These are phyloP conservation scores for Talaromyces atroroseus DNA, from an alignment of 2,329 filamentous ascomycete species.

Conservation along the genomic window DNA sequence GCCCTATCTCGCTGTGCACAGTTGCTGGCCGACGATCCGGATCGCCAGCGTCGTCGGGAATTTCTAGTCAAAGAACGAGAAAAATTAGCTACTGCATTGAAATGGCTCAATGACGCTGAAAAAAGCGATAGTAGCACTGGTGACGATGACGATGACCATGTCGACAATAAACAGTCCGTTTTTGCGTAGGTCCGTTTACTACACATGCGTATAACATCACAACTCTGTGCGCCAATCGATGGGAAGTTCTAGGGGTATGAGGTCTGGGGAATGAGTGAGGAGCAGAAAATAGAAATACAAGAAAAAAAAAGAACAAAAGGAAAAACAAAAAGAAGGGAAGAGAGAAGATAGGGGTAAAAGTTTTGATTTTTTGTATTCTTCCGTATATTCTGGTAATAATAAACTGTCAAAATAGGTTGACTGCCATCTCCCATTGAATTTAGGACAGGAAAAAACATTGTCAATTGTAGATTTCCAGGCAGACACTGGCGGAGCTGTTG, in stretches of 20 bases:
- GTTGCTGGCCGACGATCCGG: constrained; percentile 34
- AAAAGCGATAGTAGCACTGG: neutral
- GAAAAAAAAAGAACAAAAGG: neutral
- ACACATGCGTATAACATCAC: neutral
- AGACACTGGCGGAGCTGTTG: neutral
- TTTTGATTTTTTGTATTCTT: neutral
- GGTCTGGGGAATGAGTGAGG: neutral
- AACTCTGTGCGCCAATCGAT: neutral
- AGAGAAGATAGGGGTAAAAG: neutral
- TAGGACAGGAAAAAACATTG: too few species aligned
- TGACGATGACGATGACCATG: neutral
- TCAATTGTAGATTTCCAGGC: neutral
- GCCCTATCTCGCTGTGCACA: constrained; percentile 30
- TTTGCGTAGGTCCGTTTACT: neutral
- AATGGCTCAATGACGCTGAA: constrained; percentile 23
- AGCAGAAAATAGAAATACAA: neutral
- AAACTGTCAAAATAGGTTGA: neutral
- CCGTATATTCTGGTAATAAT: neutral
- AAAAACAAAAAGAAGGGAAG: neutral
- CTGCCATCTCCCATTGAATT: neutral
- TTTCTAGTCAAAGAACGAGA: constrained; percentile 27
- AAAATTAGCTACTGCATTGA: constrained; percentile 30
- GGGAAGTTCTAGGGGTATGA: neutral
- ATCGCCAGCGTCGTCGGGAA: constrained; percentile 28
- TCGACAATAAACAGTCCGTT: neutral